phyloP scores from a whole-genome alignment of 2,329 filamentous ascomycete species.

The Coniella lustricola region DNA sequence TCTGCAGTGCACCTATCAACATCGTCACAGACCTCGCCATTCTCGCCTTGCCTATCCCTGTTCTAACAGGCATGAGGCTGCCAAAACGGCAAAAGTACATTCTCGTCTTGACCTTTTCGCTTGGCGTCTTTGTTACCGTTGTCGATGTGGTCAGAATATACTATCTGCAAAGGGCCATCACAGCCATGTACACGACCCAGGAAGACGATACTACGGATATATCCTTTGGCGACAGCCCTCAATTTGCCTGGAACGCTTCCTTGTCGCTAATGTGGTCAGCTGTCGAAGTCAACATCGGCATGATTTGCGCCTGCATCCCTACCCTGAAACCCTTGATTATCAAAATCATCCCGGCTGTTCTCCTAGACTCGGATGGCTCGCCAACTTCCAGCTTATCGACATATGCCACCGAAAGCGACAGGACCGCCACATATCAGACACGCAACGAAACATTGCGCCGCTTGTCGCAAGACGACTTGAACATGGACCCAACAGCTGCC shows the following conservation, averaged over 20 bases:
- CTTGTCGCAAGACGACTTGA: background rate
- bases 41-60: conserved; percentile 78
- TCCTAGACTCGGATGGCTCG: conserved; percentile 44
- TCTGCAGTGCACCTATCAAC: conserved; percentile 79
- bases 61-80: conserved; percentile 78
- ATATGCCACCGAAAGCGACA: conserved; percentile 20
- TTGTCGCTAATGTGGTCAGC: conserved; percentile 90
- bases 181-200: conserved; percentile 30
- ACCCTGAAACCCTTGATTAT: conserved; percentile 81
- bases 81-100: conserved; percentile 84
- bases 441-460: background rate
- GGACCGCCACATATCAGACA: background rate
- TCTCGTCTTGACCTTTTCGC: conserved; percentile 74
- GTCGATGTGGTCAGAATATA: conserved; percentile 87
- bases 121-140: conserved; percentile 80
- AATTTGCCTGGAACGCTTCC: conserved; percentile 69
- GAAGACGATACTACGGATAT: conserved; percentile 33
- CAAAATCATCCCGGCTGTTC: conserved; percentile 49
- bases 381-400: conserved; percentile 23
- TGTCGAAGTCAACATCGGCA: conserved; percentile 84
- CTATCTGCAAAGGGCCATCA: conserved; percentile 71
- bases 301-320: conserved; percentile 88
- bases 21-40: conserved; percentile 87
- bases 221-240: conserved; percentile 41
- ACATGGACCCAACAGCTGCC: background rate